Percentiles rank a stretch among this genome's conserved stretches.
phyloP scores from a whole-genome alignment of 2,329 filamentous ascomycete species.

The Ilyonectria robusta region DNA sequence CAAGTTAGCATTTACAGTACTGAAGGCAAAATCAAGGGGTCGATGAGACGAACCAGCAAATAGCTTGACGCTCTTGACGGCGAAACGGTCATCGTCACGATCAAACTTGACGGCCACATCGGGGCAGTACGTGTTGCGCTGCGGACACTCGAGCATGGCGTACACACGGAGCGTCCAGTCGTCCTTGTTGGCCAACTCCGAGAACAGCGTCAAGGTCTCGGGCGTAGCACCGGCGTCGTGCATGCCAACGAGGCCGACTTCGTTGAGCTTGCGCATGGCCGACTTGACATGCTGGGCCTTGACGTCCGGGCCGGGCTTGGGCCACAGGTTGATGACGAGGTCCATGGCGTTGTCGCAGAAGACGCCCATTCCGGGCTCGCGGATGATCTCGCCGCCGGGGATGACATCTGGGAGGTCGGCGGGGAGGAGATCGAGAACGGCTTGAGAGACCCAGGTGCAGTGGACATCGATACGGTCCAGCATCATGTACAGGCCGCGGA shows the following conservation, averaged over 20 bases:
- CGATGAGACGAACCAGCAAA: slow-evolving; percentile 69
- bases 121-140: slow-evolving; percentile 75
- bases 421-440: slow-evolving; percentile 74
- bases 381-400: slow-evolving; percentile 75
- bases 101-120: slow-evolving; percentile 61
- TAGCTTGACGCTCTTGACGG: slow-evolving; percentile 76
- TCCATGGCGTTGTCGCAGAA: slow-evolving; percentile 84
- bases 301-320: slow-evolving; percentile 66
- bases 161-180: slow-evolving; percentile 76
- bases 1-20: slow-evolving; percentile 12
- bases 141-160: slow-evolving; percentile 77
- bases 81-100: slow-evolving; percentile 64
- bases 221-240: slow-evolving; percentile 77
- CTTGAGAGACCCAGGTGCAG: slow-evolving; percentile 77
- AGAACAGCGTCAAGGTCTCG: slow-evolving; percentile 67
- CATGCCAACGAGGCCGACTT: slow-evolving; percentile 76
- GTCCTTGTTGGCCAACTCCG: slow-evolving; percentile 61
- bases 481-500: slow-evolving; percentile 75
- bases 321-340: slow-evolving; percentile 69
- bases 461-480: slow-evolving; percentile 79
- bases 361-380: slow-evolving; percentile 74
- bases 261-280: slow-evolving; percentile 74
- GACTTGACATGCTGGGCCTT: slow-evolving; percentile 69
- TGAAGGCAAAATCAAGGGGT: too few relatives aligned
- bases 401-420: slow-evolving; percentile 64